These are phyloP conservation scores for Mimosa bimucronata DNA, from an alignment of 306 rosid species.

Conservation along the genomic window DNA sequence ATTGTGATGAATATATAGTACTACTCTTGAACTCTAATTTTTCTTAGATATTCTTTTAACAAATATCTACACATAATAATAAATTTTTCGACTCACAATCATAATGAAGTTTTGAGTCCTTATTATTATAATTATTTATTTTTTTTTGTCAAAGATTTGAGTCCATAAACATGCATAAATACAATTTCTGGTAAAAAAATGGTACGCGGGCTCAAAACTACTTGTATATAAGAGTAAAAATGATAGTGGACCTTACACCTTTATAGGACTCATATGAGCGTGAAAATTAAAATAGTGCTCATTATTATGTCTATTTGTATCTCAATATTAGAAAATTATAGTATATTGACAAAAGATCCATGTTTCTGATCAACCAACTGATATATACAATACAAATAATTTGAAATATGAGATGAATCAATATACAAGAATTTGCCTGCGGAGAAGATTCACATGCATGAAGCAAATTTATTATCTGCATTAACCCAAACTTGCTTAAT, in stretches of 20 bases:
- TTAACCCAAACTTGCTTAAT: not conserved
- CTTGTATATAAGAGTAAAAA: too few relatives aligned
- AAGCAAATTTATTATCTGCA: not conserved
- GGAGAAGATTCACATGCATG: too few relatives aligned
- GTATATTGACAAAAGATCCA: not conserved
- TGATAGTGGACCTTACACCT: not conserved
- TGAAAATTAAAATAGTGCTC: too few relatives aligned
- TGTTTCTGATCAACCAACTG: not conserved
- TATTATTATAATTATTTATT: too few relatives aligned
- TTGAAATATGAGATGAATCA: too few relatives aligned
- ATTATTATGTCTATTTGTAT: not conserved
- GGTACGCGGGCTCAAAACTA: too few relatives aligned
- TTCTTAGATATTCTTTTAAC: not conserved
- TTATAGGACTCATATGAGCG: not conserved
- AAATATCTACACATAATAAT: not conserved
- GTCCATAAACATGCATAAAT: too few relatives aligned
- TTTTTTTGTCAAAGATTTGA: too few relatives aligned
- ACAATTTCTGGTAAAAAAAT: too few relatives aligned
- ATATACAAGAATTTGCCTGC: too few relatives aligned
- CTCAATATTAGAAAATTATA: not conserved
- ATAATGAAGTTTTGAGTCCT: not conserved
- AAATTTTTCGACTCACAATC: not conserved
- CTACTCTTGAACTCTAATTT: not conserved
- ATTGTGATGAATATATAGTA: not conserved
- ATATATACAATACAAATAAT: not conserved